phyloP scores from a whole-genome alignment of 192 early-diverging fungal genomes.

The Gigaspora rosea region DNA sequence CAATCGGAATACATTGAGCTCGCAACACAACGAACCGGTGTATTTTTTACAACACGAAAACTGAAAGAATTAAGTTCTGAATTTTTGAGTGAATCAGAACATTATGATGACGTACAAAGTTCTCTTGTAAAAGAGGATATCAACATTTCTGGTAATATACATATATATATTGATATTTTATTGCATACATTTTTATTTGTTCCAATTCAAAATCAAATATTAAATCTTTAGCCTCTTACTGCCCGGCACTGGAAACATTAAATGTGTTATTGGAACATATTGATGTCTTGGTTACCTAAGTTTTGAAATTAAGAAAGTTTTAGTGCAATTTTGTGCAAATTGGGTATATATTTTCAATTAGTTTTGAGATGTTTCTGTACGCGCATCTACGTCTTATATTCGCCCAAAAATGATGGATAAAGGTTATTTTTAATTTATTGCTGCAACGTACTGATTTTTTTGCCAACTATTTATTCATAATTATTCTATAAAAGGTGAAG shows the following conservation, averaged over 20 bases:
- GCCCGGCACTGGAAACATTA: conserved; percentile 76
- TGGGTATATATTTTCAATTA: conserved; percentile 20
- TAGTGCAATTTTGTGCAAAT: background rate
- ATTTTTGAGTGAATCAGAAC: conserved; percentile 52
- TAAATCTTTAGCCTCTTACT: conserved; percentile 76
- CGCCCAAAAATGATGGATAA: conserved; percentile 68
- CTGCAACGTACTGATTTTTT: background rate
- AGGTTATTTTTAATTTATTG: conserved; percentile 40
- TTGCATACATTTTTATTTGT: background rate
- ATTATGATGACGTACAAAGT: conserved; percentile 71
- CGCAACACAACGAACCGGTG: conserved; percentile 84
- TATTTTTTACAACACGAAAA: too few relatives aligned
- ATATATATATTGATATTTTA: background rate
- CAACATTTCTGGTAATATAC: conserved; percentile 63
- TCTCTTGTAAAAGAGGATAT: conserved; percentile 87
- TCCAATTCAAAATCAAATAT: background rate
- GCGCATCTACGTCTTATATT: conserved; percentile 82
- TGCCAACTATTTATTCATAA: conserved; percentile 2
- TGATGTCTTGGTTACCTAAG: conserved; percentile 82
- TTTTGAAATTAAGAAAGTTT: background rate
- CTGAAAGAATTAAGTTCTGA: conserved; percentile 61
- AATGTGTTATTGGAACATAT: conserved; percentile 77
- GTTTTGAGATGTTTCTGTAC: conserved; percentile 81
- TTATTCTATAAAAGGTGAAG: conserved; percentile 48
- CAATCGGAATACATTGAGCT: conserved; percentile 80